These are phyloP conservation scores for Yarrowia sp. DNA, from an alignment of 805 yeast genomes.

Conservation along the genomic window DNA sequence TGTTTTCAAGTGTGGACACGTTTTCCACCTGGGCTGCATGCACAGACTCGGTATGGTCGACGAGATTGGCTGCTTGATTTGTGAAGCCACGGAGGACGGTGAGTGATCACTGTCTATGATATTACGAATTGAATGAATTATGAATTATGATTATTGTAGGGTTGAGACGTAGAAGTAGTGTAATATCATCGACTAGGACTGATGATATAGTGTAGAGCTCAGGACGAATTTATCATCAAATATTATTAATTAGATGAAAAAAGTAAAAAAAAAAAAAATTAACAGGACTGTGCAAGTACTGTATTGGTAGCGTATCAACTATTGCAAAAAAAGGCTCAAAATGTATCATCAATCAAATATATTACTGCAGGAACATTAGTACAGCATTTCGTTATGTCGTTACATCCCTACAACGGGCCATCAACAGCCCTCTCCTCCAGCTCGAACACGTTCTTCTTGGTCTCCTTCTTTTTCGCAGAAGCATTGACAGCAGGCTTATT, in stretches of 20 bases:
- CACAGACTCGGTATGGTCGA: constrained; percentile 35
- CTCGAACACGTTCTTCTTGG: constrained; percentile 8
- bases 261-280: too few relatives aligned
- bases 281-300: too few relatives aligned
- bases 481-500: neutral
- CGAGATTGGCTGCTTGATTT: constrained; percentile 16
- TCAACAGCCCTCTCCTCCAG: constrained; percentile 4
- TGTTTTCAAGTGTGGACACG: constrained; percentile 64
- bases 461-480: neutral
- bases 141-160: neutral
- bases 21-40: constrained; percentile 60
- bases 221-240: too few relatives aligned
- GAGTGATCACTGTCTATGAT: neutral
- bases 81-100: neutral
- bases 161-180: neutral
- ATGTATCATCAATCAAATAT: too few relatives aligned
- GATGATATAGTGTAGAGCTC: too few relatives aligned
- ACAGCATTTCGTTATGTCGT: neutral
- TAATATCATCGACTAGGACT: too few relatives aligned
- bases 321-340: too few relatives aligned
- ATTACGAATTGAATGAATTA: constrained; percentile 22
- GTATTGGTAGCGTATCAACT: too few relatives aligned
- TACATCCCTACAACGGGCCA: neutral
- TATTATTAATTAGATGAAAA: too few relatives aligned
- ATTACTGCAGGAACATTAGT: neutral